Percentiles rank a stretch among this genome's conserved stretches.
These are phyloP conservation scores for Melampsora larici-populina DNA, from an alignment of 1,284 basidiomycete genomes.

Conservation along the genomic window DNA sequence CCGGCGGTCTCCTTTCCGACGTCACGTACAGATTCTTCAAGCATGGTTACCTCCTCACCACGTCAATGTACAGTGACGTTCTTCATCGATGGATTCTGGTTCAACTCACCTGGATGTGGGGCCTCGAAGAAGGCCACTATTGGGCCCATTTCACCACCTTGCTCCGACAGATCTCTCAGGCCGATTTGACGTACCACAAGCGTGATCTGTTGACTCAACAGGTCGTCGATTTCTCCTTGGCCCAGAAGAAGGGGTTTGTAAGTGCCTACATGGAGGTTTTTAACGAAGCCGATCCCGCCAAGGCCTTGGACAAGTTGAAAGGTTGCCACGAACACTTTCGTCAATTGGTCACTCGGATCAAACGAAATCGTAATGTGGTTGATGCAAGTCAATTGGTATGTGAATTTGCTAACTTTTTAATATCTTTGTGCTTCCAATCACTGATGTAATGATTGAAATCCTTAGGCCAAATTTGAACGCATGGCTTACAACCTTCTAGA, in stretches of 20 bases:
- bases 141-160: background rate
- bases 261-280: constrained; percentile 7
- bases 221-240: background rate
- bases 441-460: too few species aligned
- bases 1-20: background rate
- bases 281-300: background rate
- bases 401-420: background rate
- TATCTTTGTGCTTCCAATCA: too few species aligned
- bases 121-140: too few species aligned
- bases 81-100: background rate
- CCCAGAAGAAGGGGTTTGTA: constrained; percentile 5
- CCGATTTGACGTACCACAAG: background rate
- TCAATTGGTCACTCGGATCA: background rate
- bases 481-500: too few species aligned
- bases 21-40: constrained; percentile 10
- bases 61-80: background rate
- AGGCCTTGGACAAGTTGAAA: background rate
- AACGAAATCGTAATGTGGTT: background rate
- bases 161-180: background rate
- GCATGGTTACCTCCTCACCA: too few species aligned
- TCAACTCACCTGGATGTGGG: background rate
- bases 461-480: too few species aligned
- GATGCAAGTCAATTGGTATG: too few species aligned
- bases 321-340: constrained; percentile 9
- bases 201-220: background rate